Percentiles rank a stretch among this genome's conserved stretches.
Evolutionary conservation across 257 asterid species (phyloP).

Genomic region (Rauvolfia tetraphylla): DNA sequence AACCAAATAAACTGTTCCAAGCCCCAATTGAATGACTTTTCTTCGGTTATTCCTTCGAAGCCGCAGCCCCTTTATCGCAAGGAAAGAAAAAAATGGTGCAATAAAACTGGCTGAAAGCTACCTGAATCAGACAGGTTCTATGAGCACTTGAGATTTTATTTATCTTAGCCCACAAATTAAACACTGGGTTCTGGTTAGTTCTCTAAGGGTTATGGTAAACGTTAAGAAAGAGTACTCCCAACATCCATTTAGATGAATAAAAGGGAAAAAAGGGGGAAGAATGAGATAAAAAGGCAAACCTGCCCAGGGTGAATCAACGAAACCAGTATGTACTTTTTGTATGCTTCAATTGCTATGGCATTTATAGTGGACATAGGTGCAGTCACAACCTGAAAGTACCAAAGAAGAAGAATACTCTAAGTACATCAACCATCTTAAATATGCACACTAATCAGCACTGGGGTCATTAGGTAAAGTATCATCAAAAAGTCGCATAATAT

Average conservation of each 20-base stretch:
- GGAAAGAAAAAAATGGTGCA: neutral
- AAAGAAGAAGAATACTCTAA: conserved; percentile 14
- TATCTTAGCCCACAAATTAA: neutral
- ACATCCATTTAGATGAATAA: neutral
- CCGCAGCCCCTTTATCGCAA: neutral
- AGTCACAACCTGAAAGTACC: conserved; percentile 71
- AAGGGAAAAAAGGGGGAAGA: neutral
- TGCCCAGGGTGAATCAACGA: conserved; percentile 90
- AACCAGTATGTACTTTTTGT: conserved; percentile 82
- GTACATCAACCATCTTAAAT: neutral
- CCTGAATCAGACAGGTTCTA: neutral
- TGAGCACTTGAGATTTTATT: neutral
- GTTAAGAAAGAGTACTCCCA: neutral
- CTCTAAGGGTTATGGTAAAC: neutral
- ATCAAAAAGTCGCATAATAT: neutral
- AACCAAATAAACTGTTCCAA: neutral
- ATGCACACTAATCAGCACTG: conserved; percentile 4
- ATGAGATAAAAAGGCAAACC: conserved; percentile 38
- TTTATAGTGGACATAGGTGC: conserved; percentile 83
- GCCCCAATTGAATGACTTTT: neutral
- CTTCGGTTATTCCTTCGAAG: neutral
- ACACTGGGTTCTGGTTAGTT: neutral
- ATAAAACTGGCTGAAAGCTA: neutral
- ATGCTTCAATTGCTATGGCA: conserved; percentile 94
- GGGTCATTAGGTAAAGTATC: neutral